Evolutionary conservation across 2,329 filamentous ascomycete genomes (phyloP), one percentile per base, ranked within the genome.

Genomic region (Phaeoacremonium minimum): DNA sequence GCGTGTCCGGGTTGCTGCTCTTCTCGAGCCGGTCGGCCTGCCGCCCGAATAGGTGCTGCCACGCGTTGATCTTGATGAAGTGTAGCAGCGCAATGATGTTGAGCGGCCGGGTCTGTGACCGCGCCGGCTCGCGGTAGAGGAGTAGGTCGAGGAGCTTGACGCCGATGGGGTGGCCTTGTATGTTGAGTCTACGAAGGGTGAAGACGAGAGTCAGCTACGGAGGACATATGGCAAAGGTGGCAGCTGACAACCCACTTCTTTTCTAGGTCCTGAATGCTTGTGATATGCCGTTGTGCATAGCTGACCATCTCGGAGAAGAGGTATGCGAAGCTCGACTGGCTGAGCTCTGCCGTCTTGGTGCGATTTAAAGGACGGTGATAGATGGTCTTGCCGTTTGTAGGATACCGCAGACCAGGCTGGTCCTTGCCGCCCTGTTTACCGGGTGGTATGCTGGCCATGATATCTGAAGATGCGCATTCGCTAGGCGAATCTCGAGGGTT

Each of bases 291-390:
- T 61, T 97, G 93, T 49, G 93, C 91, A 63, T 97, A 97, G 53
- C 81, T 83, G 33, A 98, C 90, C 86, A 97, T 95, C 69, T 96
- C 91, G 42, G 85, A 83, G 59, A 98, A 97, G 41, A 98, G 73
- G 62, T 95, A 97, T 29, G 93, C 91, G 64, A 98, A 97, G 64
- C 87, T 89, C 9, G 93, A 80, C 57, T 94, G 85, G 61, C 89
- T 95, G 48, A 94, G 79, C 70, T 97, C 91, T 40, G 86, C 78
- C 51, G 86, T 87, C 60, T 88, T 87, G 51, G 83, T 85, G 46
- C 93, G 85, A 65, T 96, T 96, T 43, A 97, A 73, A 44, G 95
- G 89, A 37, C 93, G 80, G 71, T 96, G 89, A 71, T 97, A 98
- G 68, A 98, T 97, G 46, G 89, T 95, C 69, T 97, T 97, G 68